These are phyloP conservation scores for Groenewaldozyma sp. DNA, from an alignment of 1,139 yeast genomes.

Conservation along the genomic window DNA sequence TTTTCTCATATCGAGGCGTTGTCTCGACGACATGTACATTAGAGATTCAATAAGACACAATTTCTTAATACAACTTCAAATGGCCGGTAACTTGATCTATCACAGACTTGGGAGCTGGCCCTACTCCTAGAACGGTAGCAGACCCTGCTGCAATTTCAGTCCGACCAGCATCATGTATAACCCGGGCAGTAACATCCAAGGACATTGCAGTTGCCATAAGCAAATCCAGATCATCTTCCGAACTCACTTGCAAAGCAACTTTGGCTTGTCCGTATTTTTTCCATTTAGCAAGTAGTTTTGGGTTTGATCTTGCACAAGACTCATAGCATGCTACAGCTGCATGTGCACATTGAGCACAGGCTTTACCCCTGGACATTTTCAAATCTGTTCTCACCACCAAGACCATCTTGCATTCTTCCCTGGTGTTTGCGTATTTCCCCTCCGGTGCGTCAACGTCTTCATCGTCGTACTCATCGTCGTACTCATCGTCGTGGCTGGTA, in stretches of 20 bases:
- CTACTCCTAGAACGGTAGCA: slow-evolving; percentile 88
- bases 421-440: slow-evolving; percentile 32
- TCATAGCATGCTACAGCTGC: slow-evolving; percentile 91
- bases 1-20: not conserved
- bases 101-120: slow-evolving; percentile 89
- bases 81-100: slow-evolving; percentile 76
- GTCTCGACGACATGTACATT: not conserved
- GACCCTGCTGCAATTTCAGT: slow-evolving; percentile 94
- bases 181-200: slow-evolving; percentile 64
- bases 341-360: slow-evolving; percentile 96
- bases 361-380: slow-evolving; percentile 90
- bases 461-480: slow-evolving; percentile 10
- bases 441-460: slow-evolving; percentile 15
- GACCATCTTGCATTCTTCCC: slow-evolving; percentile 81
- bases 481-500: not conserved
- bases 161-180: slow-evolving; percentile 93
- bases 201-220: slow-evolving; percentile 76
- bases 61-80: slow-evolving; percentile 56
- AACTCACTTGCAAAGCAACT: slow-evolving; percentile 68
- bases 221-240: slow-evolving; percentile 67
- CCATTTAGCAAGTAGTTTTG: slow-evolving; percentile 56
- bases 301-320: slow-evolving; percentile 42
- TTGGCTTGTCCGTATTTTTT: slow-evolving; percentile 86
- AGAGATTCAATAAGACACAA: too few species aligned
- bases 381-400: slow-evolving; percentile 81